phyloP scores from a whole-genome alignment of 108 stramenopile genomes.

The Discostella pseudostelligera region DNA sequence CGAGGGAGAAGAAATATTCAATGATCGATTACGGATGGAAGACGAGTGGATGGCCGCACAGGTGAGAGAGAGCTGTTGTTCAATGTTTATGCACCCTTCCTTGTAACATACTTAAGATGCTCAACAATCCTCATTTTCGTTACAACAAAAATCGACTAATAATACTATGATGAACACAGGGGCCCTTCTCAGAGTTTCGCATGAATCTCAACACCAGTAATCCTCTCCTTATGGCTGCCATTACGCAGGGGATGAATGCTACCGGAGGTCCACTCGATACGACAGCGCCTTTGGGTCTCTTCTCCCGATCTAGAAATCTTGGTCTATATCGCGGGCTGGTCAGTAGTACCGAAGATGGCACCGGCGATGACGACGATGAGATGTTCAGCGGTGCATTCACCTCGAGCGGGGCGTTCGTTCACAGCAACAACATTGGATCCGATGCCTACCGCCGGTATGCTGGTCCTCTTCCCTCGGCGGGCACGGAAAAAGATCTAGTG shows the following conservation, averaged over 20 bases:
- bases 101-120: background rate
- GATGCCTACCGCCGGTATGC: constrained; percentile 20
- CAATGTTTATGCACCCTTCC: background rate
- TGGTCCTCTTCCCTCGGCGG: constrained; percentile 49
- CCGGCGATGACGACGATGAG: constrained; percentile 30
- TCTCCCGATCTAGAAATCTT: constrained; percentile 3
- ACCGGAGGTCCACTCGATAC: background rate
- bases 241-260: constrained; percentile 9
- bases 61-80: constrained; percentile 6
- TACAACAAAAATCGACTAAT: background rate
- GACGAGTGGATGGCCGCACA: constrained; percentile 82
- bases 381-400: constrained; percentile 35
- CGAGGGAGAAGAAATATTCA: constrained; percentile 45
- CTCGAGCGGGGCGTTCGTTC: constrained; percentile 22
- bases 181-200: constrained; percentile 81
- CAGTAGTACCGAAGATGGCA: background rate
- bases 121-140: background rate
- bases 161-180: constrained; percentile 43
- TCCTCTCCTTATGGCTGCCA: constrained; percentile 40
- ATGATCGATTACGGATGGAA: constrained; percentile 56
- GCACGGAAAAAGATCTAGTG: constrained; percentile 84
- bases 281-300: constrained; percentile 15
- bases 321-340: background rate
- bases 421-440: background rate
- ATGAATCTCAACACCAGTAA: constrained; percentile 74